A percentile compares a stretch with the other conserved stretches of the same genome.
These are phyloP conservation scores for Claviceps quebecensis DNA, from an alignment of 2,329 filamentous ascomycete genomes.

Conservation along the genomic window DNA sequence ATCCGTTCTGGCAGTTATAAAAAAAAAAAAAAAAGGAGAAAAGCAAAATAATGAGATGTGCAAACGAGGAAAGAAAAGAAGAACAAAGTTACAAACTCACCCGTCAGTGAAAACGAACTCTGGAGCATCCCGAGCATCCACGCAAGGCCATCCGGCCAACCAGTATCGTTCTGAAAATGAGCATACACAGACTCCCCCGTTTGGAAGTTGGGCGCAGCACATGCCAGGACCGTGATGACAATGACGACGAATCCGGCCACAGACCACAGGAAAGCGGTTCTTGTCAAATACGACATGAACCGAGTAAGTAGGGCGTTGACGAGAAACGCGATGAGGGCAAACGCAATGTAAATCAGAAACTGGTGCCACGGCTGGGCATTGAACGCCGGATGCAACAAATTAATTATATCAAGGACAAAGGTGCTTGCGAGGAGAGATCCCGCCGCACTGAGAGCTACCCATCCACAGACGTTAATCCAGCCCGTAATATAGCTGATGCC, in stretches of 20 bases:
- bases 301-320: slow-evolving; percentile 47
- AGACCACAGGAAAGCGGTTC: slow-evolving; percentile 58
- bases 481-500: slow-evolving; percentile 56
- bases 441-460: slow-evolving; percentile 55
- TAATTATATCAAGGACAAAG: slow-evolving; percentile 51
- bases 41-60: too few relatives aligned
- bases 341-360: slow-evolving; percentile 57
- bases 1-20: too few relatives aligned
- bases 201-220: slow-evolving; percentile 50
- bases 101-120: slow-evolving; percentile 33
- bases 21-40: background rate
- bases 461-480: slow-evolving; percentile 61
- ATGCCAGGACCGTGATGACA: slow-evolving; percentile 53
- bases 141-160: slow-evolving; percentile 54
- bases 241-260: slow-evolving; percentile 55
- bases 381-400: slow-evolving; percentile 45
- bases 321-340: slow-evolving; percentile 44
- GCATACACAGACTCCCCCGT: slow-evolving; percentile 51
- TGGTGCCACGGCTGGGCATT: slow-evolving; percentile 51
- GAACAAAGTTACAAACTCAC: slow-evolving; percentile 4
- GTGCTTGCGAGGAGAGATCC: slow-evolving; percentile 53
- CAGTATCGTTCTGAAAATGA: slow-evolving; percentile 52
- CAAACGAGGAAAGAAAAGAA: background rate
- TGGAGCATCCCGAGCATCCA: slow-evolving; percentile 42
- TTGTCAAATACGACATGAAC: slow-evolving; percentile 50